These are phyloP conservation scores for Fusarium sarcochroum DNA, from an alignment of 2,329 filamentous ascomycete genomes.

Conservation along the genomic window DNA sequence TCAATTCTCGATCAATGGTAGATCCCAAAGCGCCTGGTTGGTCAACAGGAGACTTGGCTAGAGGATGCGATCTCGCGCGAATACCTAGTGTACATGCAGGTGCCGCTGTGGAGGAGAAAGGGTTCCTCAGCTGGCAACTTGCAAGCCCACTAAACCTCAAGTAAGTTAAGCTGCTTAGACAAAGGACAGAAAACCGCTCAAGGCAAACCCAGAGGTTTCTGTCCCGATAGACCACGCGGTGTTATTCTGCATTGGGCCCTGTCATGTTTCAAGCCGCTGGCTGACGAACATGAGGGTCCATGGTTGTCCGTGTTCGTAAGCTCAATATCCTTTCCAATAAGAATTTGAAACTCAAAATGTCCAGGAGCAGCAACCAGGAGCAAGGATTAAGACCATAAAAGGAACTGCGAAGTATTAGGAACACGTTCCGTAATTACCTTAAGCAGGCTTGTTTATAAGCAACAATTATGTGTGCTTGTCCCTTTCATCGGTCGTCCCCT, in stretches of 20 bases:
- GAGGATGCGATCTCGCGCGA: constrained; percentile 34
- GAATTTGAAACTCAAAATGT: constrained; percentile 27
- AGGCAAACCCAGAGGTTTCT: not conserved
- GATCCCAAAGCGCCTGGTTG: constrained; percentile 15
- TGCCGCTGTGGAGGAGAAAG: constrained; percentile 21
- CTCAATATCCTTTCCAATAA: constrained; percentile 12
- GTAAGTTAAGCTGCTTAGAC: not conserved
- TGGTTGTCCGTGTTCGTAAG: constrained; percentile 15
- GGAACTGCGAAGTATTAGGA: constrained; percentile 26
- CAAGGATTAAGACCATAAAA: constrained; percentile 20
- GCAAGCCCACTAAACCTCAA: constrained; percentile 15
- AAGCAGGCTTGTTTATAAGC: not conserved
- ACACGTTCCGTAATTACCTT: not conserved
- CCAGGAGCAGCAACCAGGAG: constrained; percentile 30
- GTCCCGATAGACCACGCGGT: constrained; percentile 5
- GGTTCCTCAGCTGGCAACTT: constrained; percentile 32
- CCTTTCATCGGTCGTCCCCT: not conserved
- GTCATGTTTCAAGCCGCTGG: constrained; percentile 12
- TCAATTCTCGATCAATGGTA: constrained; percentile 28
- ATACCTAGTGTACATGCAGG: constrained; percentile 11
- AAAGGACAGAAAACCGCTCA: not conserved
- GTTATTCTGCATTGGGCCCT: constrained; percentile 10
- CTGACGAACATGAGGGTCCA: constrained; percentile 20
- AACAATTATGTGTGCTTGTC: not conserved
- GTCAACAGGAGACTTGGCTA: constrained; percentile 9